Percentiles rank a stretch among this genome's conserved stretches.
phyloP scores from a whole-genome alignment of 345 rosid species.

The Sisymbrium altissimum region DNA sequence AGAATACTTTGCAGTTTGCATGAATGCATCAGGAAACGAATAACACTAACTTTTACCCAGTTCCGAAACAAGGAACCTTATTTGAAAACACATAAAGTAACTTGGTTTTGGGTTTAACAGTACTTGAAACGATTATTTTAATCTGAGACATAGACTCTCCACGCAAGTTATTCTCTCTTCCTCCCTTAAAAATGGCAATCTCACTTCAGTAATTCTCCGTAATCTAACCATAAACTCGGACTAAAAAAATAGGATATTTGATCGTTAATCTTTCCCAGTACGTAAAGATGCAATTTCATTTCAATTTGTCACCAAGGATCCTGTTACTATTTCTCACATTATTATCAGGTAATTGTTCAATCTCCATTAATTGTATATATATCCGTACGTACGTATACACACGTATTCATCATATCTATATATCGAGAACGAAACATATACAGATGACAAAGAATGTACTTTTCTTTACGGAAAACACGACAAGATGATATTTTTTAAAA shows the following conservation, averaged over 20 bases:
- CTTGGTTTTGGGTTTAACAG: neutral
- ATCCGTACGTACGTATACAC: too few species aligned
- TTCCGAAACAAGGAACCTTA: slow-evolving; percentile 25
- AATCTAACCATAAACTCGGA: neutral
- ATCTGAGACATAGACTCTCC: neutral
- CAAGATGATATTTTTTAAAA: too few species aligned
- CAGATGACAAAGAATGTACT: too few species aligned
- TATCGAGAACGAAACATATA: too few species aligned
- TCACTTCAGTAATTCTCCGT: neutral
- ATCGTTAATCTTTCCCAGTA: neutral
- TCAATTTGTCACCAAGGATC: slow-evolving; percentile 27
- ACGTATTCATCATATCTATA: too few species aligned
- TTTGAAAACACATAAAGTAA: neutral
- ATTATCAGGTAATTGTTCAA: slow-evolving; percentile 41
- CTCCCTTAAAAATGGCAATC: neutral
- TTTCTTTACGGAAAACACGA: too few species aligned
- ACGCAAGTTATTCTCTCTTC: slow-evolving; percentile 26
- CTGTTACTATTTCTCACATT: slow-evolving; percentile 30
- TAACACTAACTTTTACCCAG: slow-evolving; percentile 12
- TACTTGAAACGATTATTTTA: neutral
- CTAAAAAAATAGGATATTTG: neutral
- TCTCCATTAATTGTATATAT: too few species aligned
- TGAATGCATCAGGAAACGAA: slow-evolving; percentile 28
- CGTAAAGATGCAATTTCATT: slow-evolving; percentile 35
- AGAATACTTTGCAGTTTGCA: slow-evolving; percentile 18